Evolutionary conservation across 129 eudicot genomes (phyloP), one percentile per base, ranked within the genome.

Genomic region (Apium graveolens): DNA sequence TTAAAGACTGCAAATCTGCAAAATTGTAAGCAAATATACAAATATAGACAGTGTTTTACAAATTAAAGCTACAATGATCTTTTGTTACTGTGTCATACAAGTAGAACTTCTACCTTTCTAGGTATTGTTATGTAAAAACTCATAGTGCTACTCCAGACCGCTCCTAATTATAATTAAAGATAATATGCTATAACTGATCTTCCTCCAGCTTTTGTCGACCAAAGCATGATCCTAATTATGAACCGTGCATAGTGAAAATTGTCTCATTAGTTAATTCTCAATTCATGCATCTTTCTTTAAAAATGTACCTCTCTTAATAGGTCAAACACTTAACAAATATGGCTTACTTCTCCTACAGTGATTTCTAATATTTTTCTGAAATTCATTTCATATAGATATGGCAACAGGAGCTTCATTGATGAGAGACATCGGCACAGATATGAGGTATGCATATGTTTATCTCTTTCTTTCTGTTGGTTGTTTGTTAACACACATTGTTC

Each of bases 401-500:
- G 97, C 44, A 88, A 86, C 73, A 76, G 72, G 84, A 93, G 80
- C 79, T 91, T 80, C 81, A 81, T 93, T 57, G 97, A 86, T 53
- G 98, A 93, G 91, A 93, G 98, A 80, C 98, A 93, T 85, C 92
- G 98, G 53, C 98, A 93, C 86, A 88, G 98, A 91, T 93, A 93
- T 51, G 98, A 93, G 90, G 98, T 93, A 82, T 27, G 82, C 53
- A 75, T 31, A n/a, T 43, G 18, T 31, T 20, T 34, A 20, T 66
- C 43, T 73, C 10, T 3, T n/a, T 11, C 60, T 10, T 41, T 49
- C 21, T n/a, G 49, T 68, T 75, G 18, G 57, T 32, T 5, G 49
- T 74, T 75, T 18, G 14, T 49, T 44, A 11, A 11, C 26, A 78
- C n/a, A 34, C 27, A 32, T 13, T 11, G 17, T 74, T 44, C 9